Evolutionary conservation across 768 basidiomycete genomes (phyloP), one percentile per base, ranked within the genome.

Genomic region (Russula foetens): DNA sequence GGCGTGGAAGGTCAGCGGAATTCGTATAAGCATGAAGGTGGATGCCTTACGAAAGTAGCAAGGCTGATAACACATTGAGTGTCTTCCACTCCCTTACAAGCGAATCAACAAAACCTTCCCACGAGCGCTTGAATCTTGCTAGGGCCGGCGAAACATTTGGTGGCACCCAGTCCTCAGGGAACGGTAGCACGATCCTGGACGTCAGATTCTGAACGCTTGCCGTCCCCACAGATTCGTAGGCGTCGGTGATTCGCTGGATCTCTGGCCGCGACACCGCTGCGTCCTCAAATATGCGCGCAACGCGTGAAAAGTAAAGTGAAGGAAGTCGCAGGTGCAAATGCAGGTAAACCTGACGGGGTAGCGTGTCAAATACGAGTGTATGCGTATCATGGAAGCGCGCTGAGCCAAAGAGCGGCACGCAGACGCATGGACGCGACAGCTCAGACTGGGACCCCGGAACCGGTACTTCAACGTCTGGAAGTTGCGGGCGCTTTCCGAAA

Each of bases 81-180:
- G 86, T 89, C 73, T 89, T 89, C 86, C 86, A 89, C 66, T 89
- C 87, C 28, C 81, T 77, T 63, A 82, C 61, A n/a, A 90, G 73
- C 0, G 84, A 82, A 56, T 86, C 84, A 12, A 89, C 79, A 64
- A 90, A 88, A 0, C 67, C 71, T 70, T 90, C 88, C 88, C 88
- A 90, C 2, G 83, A 79, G 7, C 68, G 64, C 63, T 78, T 79
- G 76, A 91, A 91, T 50, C 84, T 75, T 8, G 82, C 72, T 43
- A 89, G 69, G 6, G 86, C 81, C 5, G 84, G 85, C 0, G 86
- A 81, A 4, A 85, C 84, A 1, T 78, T 71, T 2, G 80, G 72
- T 1, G 74, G 72, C 21, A 63, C 69, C 75, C 75, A 76, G 12
- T 76, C 73, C 48, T 71, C 72, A 1, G 73, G 71, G 60, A 70